Evolutionary conservation across 129 eudicot species (phyloP), one percentile per base, ranked within the genome.

Genomic region (Artemisia annua): DNA sequence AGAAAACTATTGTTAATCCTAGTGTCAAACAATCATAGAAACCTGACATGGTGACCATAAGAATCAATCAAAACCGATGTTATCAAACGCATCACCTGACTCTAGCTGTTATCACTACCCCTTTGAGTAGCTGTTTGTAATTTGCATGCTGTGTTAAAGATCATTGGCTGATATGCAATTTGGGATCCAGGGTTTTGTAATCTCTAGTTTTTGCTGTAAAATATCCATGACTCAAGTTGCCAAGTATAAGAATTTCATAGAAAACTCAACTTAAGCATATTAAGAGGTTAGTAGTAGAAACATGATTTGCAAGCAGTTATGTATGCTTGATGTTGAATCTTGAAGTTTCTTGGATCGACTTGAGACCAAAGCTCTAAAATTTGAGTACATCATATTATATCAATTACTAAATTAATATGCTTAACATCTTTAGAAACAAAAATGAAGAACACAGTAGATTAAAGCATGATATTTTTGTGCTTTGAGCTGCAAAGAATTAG

Each of bases 81-180:
- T 35, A 55, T 53, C 64, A 70, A 39, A 70, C 15, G 22, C 54
- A 63, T 32, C 69, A 18, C 26, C 53, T 18, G 50, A 50, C 70
- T 11, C 11, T 57, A 32, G 15, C 4, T 74, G 43, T 52, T 52
- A 30, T 53, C 12, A 20, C 12, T 53, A 1, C 43, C 56, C 53
- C 72, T 71, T 64, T 10, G 7, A 56, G 17, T 30, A 26, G 60
- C 28, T 72, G 68, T 48, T 48, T 46, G 49, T 63, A 16, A 12
- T 17, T 13, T 18, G 5, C 63, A 50, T 8, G 10, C 14, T 39
- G 15, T 57, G 5, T 19, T 19, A 15, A 16, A 55, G 32, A 72
- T 59, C 48, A 59, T 60, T 3, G 60, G 35, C 39, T 48, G 50
- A 49, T 15, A 32, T 60, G 69, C 58, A 15, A 48, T 46, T 59